These are phyloP conservation scores for Fusarium decemcellulare DNA, from an alignment of 2,329 filamentous ascomycete genomes.

Conservation along the genomic window DNA sequence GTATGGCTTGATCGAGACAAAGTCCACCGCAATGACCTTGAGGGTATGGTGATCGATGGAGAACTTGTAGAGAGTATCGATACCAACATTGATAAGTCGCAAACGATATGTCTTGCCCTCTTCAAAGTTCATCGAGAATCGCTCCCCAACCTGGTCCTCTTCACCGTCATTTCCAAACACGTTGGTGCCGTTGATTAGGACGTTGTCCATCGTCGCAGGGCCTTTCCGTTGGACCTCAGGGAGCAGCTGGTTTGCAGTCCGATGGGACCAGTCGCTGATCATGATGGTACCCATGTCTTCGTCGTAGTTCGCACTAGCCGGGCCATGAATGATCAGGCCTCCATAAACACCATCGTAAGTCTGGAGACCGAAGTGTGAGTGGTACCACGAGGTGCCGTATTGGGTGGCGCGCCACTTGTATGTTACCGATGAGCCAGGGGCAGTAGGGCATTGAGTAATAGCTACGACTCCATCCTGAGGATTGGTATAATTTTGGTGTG, in stretches of 20 bases:
- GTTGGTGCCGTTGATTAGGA: constrained; percentile 61
- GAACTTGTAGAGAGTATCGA: constrained; percentile 62
- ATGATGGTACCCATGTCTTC: constrained; percentile 73
- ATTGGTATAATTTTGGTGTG: constrained; percentile 69
- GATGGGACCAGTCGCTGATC: constrained; percentile 71
- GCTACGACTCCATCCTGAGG: constrained; percentile 69
- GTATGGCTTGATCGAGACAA: constrained; percentile 72
- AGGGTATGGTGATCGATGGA: constrained; percentile 70
- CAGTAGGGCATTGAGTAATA: constrained; percentile 65
- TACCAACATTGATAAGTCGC: constrained; percentile 63
- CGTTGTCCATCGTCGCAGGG: constrained; percentile 56
- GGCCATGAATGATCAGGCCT: constrained; percentile 73
- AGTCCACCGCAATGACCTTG: constrained; percentile 69
- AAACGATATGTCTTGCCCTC: constrained; percentile 61
- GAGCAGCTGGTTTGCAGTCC: constrained; percentile 56
- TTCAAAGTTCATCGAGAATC: constrained; percentile 56
- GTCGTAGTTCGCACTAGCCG: constrained; percentile 72
- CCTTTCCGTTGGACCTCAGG: constrained; percentile 30
- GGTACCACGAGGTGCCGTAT: constrained; percentile 72
- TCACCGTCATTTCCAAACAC: constrained; percentile 44
- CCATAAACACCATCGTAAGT: constrained; percentile 71
- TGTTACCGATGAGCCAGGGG: constrained; percentile 66
- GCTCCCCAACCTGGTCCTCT: constrained; percentile 48
- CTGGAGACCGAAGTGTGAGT: constrained; percentile 70
- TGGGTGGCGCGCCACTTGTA: constrained; percentile 71